A percentile compares a stretch with the other conserved stretches of the same genome.
phyloP scores from a whole-genome alignment of 495 filamentous ascomycete genomes.

The Hyphodiscus hymeniophilus region DNA sequence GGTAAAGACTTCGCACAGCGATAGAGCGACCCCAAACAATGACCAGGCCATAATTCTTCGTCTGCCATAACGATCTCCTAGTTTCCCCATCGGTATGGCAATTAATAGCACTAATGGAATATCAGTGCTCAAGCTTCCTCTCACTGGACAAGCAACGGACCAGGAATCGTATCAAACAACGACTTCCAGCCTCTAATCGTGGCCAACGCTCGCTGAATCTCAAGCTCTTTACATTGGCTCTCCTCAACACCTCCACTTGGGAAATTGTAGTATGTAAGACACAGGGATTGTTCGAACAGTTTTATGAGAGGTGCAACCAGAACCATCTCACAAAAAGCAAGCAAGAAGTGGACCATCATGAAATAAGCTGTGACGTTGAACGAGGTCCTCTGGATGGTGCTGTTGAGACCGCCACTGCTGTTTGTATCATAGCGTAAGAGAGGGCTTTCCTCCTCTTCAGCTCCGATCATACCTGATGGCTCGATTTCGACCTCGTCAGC shows the following conservation, averaged over 20 bases:
- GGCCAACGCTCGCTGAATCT: slow-evolving; percentile 14
- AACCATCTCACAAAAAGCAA: slow-evolving; percentile 21
- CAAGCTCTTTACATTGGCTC: slow-evolving; percentile 13
- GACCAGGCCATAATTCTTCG: slow-evolving; percentile 17
- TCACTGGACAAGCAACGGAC: slow-evolving; percentile 1
- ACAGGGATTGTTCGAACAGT: slow-evolving; percentile 19
- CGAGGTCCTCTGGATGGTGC: neutral
- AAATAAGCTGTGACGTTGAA: slow-evolving; percentile 10
- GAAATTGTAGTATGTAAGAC: slow-evolving; percentile 15
- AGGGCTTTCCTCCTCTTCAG: too few species aligned
- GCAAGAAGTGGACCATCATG: slow-evolving; percentile 21
- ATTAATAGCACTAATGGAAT: slow-evolving; percentile 14
- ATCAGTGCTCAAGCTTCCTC: slow-evolving; percentile 4
- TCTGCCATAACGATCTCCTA: slow-evolving; percentile 16
- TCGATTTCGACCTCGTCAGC: too few species aligned
- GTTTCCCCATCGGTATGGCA: slow-evolving; percentile 18
- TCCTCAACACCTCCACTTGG: slow-evolving; percentile 12
- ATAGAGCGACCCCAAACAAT: slow-evolving; percentile 13
- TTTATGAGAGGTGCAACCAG: slow-evolving; percentile 18
- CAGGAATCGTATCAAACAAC: slow-evolving; percentile 21
- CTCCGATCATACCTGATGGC: too few species aligned
- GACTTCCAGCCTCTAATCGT: slow-evolving; percentile 21
- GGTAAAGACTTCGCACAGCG: slow-evolving; percentile 15
- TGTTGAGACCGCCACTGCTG: too few species aligned
- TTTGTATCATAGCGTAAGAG: too few species aligned